phyloP scores from a whole-genome alignment of 192 early-diverging fungal species.

The Kappamyces sp. region DNA sequence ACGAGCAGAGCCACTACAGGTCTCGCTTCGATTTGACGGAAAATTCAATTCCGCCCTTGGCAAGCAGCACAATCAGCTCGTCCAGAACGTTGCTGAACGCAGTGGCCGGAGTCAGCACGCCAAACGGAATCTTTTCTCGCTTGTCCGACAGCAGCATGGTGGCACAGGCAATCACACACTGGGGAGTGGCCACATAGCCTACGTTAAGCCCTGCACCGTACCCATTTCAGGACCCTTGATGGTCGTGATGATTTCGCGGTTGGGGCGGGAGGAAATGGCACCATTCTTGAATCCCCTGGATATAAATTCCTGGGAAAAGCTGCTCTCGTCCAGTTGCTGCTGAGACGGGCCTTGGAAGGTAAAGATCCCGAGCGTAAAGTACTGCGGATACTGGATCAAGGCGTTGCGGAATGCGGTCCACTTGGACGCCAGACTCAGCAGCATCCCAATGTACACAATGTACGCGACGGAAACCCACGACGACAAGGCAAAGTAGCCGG shows the following conservation, averaged over 20 bases:
- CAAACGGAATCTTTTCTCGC: constrained; percentile 18
- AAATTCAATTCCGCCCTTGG: constrained; percentile 18
- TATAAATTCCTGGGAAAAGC: constrained; percentile 48
- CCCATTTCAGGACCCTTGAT: constrained; percentile 63
- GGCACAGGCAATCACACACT: constrained; percentile 48
- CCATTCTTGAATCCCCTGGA: constrained; percentile 42
- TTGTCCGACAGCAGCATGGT: constrained; percentile 33
- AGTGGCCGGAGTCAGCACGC: constrained; percentile 32
- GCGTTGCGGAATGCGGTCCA: constrained; percentile 48
- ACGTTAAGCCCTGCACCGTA: too few relatives aligned
- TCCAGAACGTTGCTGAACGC: constrained; percentile 19
- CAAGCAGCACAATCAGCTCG: constrained; percentile 15
- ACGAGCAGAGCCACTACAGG: constrained; percentile 8
- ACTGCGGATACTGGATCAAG: constrained; percentile 49
- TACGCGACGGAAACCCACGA: constrained; percentile 21
- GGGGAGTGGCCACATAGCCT: constrained; percentile 55
- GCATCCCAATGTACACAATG: constrained; percentile 30
- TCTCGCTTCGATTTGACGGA: constrained; percentile 15
- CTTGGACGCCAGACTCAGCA: constrained; percentile 44
- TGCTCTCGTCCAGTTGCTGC: constrained; percentile 47
- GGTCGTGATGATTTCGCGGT: constrained; percentile 38
- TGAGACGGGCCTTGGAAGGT: constrained; percentile 45
- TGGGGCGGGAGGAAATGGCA: not conserved
- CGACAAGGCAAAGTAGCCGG: constrained; percentile 52
- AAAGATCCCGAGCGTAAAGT: constrained; percentile 56